A percentile compares a stretch with the other conserved stretches of the same genome.
Evolutionary conservation across 805 yeast genomes (phyloP).

Genomic region (Candida methanosorbosa): DNA sequence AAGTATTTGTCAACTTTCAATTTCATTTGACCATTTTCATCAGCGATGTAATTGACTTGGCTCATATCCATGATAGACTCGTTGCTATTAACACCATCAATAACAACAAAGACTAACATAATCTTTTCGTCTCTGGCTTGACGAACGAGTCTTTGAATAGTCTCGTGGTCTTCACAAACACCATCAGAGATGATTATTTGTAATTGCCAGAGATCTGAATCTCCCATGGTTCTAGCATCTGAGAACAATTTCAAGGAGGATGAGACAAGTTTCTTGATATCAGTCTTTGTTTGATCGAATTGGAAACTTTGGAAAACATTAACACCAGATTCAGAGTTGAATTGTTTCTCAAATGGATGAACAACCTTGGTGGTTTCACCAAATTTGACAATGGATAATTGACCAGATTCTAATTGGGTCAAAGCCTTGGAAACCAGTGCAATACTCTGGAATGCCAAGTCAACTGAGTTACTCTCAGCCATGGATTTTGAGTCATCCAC

Average conservation of each 20-base stretch:
- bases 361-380: conserved; percentile 80
- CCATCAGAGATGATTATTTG: conserved; percentile 94
- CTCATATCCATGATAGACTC: conserved; percentile 92
- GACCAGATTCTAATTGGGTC: conserved; percentile 92
- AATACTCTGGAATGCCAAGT: conserved; percentile 88
- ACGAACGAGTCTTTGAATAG: conserved; percentile 75
- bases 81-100: conserved; percentile 78
- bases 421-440: conserved; percentile 91
- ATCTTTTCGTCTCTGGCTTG: conserved; percentile 86
- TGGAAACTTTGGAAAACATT: conserved; percentile 80
- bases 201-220: conserved; percentile 79
- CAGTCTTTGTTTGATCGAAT: conserved; percentile 82
- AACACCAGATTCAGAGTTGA: conserved; percentile 78
- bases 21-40: conserved; percentile 58
- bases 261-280: conserved; percentile 64
- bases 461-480: conserved; percentile 88
- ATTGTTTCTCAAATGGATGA: conserved; percentile 83
- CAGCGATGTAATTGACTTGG: conserved; percentile 78
- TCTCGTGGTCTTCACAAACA: conserved; percentile 90
- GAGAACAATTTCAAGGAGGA: conserved; percentile 69
- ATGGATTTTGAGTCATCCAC: conserved; percentile 96
- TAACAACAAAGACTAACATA: conserved; percentile 90
- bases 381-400: conserved; percentile 79
- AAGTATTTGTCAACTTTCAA: conserved; percentile 76
- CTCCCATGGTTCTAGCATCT: conserved; percentile 34